phyloP scores from a whole-genome alignment of 768 basidiomycete species.

The Agrocybe praecox region DNA sequence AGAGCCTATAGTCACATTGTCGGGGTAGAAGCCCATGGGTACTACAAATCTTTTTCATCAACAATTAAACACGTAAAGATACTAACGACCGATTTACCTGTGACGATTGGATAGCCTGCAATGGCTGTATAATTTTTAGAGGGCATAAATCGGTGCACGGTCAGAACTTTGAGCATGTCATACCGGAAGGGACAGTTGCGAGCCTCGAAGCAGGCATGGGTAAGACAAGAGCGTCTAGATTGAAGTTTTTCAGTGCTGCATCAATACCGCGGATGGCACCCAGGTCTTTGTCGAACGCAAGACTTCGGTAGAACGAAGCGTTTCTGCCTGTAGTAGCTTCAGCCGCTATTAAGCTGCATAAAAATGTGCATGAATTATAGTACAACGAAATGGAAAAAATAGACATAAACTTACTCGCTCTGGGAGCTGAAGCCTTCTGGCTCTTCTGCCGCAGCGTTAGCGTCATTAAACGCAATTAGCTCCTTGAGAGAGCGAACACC shows the following conservation, averaged over 20 bases:
- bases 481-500: constrained; percentile 58
- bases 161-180: too few relatives aligned
- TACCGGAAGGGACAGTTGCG: constrained; percentile 34
- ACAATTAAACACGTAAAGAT: background rate
- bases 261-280: constrained; percentile 57
- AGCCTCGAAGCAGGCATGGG: constrained; percentile 37
- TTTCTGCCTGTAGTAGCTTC: constrained; percentile 41
- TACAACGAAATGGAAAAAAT: background rate
- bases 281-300: constrained; percentile 44
- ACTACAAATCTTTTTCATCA: constrained; percentile 30
- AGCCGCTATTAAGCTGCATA: constrained; percentile 33
- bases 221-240: constrained; percentile 54
- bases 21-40: constrained; percentile 60
- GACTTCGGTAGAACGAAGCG: constrained; percentile 40
- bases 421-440: constrained; percentile 40
- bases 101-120: constrained; percentile 66
- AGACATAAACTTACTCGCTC: constrained; percentile 26
- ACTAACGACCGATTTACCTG: constrained; percentile 39
- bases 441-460: constrained; percentile 51
- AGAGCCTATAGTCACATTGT: constrained; percentile 34
- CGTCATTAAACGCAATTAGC: constrained; percentile 57
- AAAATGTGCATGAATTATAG: background rate
- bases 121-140: constrained; percentile 36
- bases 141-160: background rate
- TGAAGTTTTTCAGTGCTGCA: constrained; percentile 42